A percentile compares a stretch with the other conserved stretches of the same genome.
Conservation (phyloP, 805 yeast species). For the Wickerhamiella dianesei region DNA sequence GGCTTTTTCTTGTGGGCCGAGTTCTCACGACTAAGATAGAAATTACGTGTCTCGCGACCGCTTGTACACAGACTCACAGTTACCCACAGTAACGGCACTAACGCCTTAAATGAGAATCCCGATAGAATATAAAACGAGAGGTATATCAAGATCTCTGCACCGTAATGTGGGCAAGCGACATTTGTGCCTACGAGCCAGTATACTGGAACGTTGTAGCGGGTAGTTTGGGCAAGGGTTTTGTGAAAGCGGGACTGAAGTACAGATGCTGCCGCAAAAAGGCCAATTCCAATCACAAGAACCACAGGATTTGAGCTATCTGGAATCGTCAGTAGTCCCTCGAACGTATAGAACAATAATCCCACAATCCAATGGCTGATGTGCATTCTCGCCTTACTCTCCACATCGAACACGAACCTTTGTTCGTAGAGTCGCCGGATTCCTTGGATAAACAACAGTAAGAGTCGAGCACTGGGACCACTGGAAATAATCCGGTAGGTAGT, state of each 20-base stretch:
- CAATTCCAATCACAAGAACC: conserved; percentile 9
- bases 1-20: neutral
- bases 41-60: neutral
- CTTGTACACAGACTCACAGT: neutral
- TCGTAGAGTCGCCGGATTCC: conserved; percentile 38
- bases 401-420: conserved; percentile 31
- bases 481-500: neutral
- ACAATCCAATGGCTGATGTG: conserved; percentile 46
- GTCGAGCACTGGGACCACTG: conserved; percentile 2
- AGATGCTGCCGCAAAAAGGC: conserved; percentile 27
- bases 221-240: conserved; percentile 33
- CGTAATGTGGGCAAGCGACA: conserved; percentile 49
- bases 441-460: conserved; percentile 28
- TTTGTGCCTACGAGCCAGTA: conserved; percentile 28
- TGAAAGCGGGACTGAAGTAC: conserved; percentile 39
- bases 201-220: conserved; percentile 41
- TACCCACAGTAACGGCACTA: conserved; percentile 8
- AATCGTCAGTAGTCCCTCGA: conserved; percentile 8
- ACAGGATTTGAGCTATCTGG: neutral
- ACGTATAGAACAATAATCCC: conserved; percentile 39
- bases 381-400: conserved; percentile 32
- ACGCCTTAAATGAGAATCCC: conserved; percentile 1
- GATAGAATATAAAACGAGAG: conserved; percentile 16
- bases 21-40: neutral
- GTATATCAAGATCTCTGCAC: conserved; percentile 45